phyloP scores from a whole-genome alignment of 2,329 filamentous ascomycete species.

The Davidsoniella virescens region DNA sequence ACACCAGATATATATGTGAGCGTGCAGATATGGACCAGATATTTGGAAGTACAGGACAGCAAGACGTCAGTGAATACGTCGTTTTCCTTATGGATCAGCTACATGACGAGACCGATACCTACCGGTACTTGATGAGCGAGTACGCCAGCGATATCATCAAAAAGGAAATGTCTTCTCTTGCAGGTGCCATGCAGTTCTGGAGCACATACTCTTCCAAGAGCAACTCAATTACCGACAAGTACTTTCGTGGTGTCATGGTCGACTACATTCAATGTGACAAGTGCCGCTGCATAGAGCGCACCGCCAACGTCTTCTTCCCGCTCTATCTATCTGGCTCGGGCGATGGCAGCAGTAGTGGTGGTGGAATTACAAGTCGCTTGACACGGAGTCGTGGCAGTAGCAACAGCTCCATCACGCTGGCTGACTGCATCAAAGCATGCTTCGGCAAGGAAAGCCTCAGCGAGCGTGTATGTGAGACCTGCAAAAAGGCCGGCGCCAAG shows the following conservation, averaged over 20 bases:
- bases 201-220: conserved; percentile 50
- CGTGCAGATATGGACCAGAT: conserved; percentile 19
- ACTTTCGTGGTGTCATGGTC: conserved; percentile 64
- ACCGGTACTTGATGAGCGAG: conserved; percentile 24
- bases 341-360: neutral
- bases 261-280: conserved; percentile 46
- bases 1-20: conserved; percentile 28
- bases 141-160: conserved; percentile 11
- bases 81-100: conserved; percentile 67
- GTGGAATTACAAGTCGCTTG: no score
- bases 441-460: conserved; percentile 44
- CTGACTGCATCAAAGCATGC: neutral
- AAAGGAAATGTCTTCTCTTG: conserved; percentile 2
- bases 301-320: conserved; percentile 38
- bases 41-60: conserved; percentile 63
- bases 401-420: conserved; percentile 3
- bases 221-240: conserved; percentile 58
- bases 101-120: conserved; percentile 66
- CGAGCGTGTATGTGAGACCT: conserved; percentile 59
- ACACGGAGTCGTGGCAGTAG: conserved; percentile 12
- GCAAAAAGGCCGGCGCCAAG: conserved; percentile 50
- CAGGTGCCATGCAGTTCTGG: conserved; percentile 61
- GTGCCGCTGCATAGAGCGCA: conserved; percentile 27
- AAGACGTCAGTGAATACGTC: conserved; percentile 85
- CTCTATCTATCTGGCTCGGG: conserved; percentile 16